Evolutionary conservation across 2,329 filamentous ascomycete species (phyloP).

Genomic region (Diaporthe ampelina): DNA sequence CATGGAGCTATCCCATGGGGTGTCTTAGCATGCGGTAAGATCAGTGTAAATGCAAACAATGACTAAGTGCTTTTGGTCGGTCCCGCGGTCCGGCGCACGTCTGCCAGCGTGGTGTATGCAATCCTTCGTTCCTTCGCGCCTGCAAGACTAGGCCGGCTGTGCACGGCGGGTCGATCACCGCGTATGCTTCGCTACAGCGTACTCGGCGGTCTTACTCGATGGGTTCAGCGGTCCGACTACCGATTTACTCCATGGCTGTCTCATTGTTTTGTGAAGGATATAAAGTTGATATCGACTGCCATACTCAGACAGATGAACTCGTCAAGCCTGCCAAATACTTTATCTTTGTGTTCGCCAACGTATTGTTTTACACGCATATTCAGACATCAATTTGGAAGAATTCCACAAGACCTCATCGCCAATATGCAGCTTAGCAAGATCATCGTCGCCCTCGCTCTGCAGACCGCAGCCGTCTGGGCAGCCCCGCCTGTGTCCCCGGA

Average conservation of each 20-base stretch:
- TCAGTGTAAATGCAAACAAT: background rate
- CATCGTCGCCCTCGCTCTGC: background rate
- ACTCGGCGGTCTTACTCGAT: conserved; percentile 5
- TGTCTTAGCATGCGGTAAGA: background rate
- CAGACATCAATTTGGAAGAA: no score
- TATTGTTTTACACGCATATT: no score
- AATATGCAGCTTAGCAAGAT: conserved; percentile 10
- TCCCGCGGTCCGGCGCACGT: background rate
- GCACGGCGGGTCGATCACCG: background rate
- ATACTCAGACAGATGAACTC: background rate
- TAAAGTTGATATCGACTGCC: background rate
- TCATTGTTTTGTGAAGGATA: background rate
- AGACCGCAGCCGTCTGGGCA: conserved; percentile 16
- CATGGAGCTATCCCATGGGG: background rate
- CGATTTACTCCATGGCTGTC: background rate
- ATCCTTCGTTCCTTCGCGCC: conserved; percentile 21
- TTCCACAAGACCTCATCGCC: background rate
- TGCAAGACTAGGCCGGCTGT: conserved; percentile 1
- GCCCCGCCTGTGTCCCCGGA: conserved; percentile 10
- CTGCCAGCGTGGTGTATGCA: background rate
- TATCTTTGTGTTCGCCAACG: background rate
- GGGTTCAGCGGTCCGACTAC: conserved; percentile 13
- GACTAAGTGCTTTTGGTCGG: background rate
- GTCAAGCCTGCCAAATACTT: background rate
- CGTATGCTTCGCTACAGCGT: background rate